phyloP scores from a whole-genome alignment of 768 basidiomycete species.

The Holtermannia corniformis region DNA sequence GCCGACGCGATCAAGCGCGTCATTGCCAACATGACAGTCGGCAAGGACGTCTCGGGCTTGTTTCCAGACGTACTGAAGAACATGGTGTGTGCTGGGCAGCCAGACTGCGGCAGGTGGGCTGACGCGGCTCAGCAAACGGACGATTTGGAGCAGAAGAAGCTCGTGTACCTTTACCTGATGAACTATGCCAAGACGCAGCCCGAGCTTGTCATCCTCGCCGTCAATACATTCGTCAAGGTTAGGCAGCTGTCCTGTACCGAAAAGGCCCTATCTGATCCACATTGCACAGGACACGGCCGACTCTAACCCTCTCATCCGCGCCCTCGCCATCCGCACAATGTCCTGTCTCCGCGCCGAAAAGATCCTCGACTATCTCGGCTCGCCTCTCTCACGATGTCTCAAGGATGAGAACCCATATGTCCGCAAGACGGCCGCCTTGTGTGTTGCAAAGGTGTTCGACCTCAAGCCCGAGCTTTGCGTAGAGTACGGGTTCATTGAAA shows the following conservation, averaged over 20 bases:
- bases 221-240: conserved; percentile 86
- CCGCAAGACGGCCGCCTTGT: conserved; percentile 91
- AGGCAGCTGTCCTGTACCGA: conserved; percentile 4
- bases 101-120: background rate
- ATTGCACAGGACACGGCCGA: conserved; percentile 76
- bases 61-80: conserved; percentile 99
- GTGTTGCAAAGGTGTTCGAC: conserved; percentile 95
- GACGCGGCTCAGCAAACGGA: conserved; percentile 65
- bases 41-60: conserved; percentile 79
- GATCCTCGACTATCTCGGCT: conserved; percentile 97
- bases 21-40: conserved; percentile 98
- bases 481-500: conserved; percentile 86
- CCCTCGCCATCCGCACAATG: conserved; percentile 96
- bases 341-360: conserved; percentile 93
- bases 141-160: conserved; percentile 98
- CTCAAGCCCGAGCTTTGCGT: conserved; percentile 90
- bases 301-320: conserved; percentile 90
- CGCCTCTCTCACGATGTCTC: conserved; percentile 82
- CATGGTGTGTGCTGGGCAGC: conserved; percentile 43
- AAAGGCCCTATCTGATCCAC: background rate
- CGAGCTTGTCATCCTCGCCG: conserved; percentile 95
- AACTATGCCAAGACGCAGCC: conserved; percentile 99
- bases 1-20: conserved; percentile 98
- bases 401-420: conserved; percentile 97
- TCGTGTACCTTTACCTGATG: conserved; percentile 98